Base-by-base conservation (phyloP, 2,329 filamentous ascomycete genomes). In the Paracoccidioides lutzii region DNA sequence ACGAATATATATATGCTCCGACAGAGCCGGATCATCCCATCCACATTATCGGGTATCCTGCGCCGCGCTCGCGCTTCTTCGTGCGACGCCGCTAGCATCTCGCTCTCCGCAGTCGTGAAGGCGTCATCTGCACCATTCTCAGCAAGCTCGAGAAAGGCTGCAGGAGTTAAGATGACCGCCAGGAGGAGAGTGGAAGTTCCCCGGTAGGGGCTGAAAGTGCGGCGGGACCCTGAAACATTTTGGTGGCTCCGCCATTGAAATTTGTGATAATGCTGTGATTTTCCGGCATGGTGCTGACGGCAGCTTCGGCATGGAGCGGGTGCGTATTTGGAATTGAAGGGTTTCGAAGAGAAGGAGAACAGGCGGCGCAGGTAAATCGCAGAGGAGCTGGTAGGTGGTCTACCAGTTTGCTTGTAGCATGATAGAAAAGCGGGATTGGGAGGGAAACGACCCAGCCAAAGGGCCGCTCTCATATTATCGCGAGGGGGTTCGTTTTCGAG, bases 41-140 rank as follows among this genome's bases (percentile, higher is more conserved):
- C 75, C 35, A 85, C 77, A 57, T 83, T 76, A 4, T 83, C 77
- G 0, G 81, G 76, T 0, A 90, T 79, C 40, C 78, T 78, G 64
- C 87, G 88, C 56, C 77, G 77, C 40, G 95, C 81, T 73, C 77
- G 77, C 40, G 95, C 81, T 73, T 96, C 91, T 55, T 83, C 75
- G 44, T 87, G 77, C 41, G 90, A 96, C 2, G 79, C 82, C 67
- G 90, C 81, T 12, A 96, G 79, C 91, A 96, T 96, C 61, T 88
- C 85, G 70, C 80, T 80, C 72, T 96, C 90, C 32, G 82, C 81
- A 2, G 90, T 95, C 65, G 85, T 77, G 32, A 15, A n/a, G 62
- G 75, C 70, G 61, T 75, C 70, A 54, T 69, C 69, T 46, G 68
- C 64, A 33, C 76, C 71, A 46, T 79, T 72, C 59, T 81, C 75